Percentiles rank a stretch among this genome's conserved stretches.
These are phyloP conservation scores for Chloroidium sp. DNA, from an alignment of 163 green algal species.

Conservation along the genomic window DNA sequence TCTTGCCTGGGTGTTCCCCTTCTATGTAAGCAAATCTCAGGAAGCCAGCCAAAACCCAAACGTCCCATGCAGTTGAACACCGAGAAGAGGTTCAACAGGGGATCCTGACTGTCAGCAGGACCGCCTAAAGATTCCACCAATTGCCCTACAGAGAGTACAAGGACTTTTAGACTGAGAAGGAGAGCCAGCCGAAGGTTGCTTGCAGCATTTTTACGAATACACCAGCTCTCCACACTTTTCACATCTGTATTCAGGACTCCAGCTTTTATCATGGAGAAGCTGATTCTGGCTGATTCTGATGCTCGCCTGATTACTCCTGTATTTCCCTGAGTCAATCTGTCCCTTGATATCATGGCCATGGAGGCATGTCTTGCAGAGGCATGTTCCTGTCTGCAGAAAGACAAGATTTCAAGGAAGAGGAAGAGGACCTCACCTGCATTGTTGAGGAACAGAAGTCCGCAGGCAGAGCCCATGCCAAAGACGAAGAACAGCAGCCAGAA, in stretches of 20 bases:
- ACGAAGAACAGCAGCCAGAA: slow-evolving; percentile 53
- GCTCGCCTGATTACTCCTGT: neutral
- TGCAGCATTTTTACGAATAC: too few relatives aligned
- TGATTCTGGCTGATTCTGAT: too few relatives aligned
- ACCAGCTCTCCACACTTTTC: too few relatives aligned
- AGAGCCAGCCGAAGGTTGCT: too few relatives aligned
- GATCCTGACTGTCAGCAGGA: slow-evolving; percentile 25
- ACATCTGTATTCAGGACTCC: too few relatives aligned
- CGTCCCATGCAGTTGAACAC: slow-evolving; percentile 47
- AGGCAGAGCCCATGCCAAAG: slow-evolving; percentile 37
- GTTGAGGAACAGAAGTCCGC: slow-evolving; percentile 55
- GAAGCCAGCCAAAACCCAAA: slow-evolving; percentile 42
- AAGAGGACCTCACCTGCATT: slow-evolving; percentile 32
- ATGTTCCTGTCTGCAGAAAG: too few relatives aligned
- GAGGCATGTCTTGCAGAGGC: neutral
- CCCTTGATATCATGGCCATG: neutral
- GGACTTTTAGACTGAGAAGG: too few relatives aligned
- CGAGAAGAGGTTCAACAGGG: slow-evolving; percentile 58
- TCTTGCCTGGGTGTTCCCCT: slow-evolving; percentile 34
- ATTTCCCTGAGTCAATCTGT: too few relatives aligned
- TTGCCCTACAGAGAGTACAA: slow-evolving; percentile 10
- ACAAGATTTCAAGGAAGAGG: neutral
- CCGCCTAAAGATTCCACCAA: slow-evolving; percentile 36
- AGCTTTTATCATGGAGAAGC: too few relatives aligned
- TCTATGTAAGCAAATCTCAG: slow-evolving; percentile 42